Conservation (phyloP, 257 asterid genomes). For the Plantago elongata region DNA sequence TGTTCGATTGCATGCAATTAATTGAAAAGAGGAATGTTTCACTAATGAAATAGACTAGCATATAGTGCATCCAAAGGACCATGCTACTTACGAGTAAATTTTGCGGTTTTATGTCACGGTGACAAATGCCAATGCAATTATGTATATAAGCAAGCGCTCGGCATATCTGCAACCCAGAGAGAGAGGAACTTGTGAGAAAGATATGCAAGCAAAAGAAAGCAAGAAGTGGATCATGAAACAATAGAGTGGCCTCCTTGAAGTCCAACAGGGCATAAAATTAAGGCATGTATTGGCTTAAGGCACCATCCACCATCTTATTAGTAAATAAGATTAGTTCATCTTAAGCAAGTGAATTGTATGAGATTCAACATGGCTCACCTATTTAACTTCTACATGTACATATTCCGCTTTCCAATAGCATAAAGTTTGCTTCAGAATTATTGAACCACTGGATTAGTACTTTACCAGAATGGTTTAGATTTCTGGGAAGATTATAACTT, state of each 20-base stretch:
- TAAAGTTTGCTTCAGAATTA: too few species aligned
- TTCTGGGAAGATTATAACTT: too few species aligned
- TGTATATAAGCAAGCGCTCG: slow-evolving; percentile 93
- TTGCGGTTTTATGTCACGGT: slow-evolving; percentile 98
- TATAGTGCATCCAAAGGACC: slow-evolving; percentile 4
- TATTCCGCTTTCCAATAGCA: too few species aligned
- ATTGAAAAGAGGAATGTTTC: not conserved
- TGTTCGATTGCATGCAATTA: not conserved
- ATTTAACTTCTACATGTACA: too few species aligned
- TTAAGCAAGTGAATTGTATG: too few species aligned
- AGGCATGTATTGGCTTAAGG: too few species aligned
- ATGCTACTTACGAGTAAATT: slow-evolving; percentile 77
- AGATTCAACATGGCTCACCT: not conserved
- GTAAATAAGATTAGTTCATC: not conserved
- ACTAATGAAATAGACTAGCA: not conserved
- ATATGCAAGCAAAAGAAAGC: slow-evolving; percentile 1
- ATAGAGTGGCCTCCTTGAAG: not conserved
- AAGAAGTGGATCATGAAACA: slow-evolving; percentile 7
- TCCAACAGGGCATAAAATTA: not conserved
- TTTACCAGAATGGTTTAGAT: too few species aligned
- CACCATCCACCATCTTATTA: slow-evolving; percentile 3
- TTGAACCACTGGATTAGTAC: too few species aligned
- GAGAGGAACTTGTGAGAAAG: slow-evolving; percentile 16
- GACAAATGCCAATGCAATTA: slow-evolving; percentile 89
- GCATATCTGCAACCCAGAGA: slow-evolving; percentile 62